Percentiles rank a stretch among this genome's conserved stretches.
phyloP scores from a whole-genome alignment of 805 yeast species.

The Ogataea angusta region DNA sequence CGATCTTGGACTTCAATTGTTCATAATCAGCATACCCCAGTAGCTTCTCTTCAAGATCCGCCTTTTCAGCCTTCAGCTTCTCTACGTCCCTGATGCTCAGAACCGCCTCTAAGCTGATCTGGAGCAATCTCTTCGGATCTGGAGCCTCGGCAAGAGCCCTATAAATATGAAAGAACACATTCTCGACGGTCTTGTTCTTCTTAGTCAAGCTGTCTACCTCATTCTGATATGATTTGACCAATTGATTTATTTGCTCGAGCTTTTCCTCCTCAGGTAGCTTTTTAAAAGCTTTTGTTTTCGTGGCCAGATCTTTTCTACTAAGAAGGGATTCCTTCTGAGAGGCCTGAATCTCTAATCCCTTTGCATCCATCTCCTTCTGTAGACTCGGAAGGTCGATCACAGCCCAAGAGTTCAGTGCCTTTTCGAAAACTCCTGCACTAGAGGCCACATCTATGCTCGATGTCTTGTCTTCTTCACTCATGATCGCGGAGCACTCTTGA shows the following conservation, averaged over 20 bases:
- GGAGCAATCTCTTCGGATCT: constrained; percentile 82
- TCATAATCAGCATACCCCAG: constrained; percentile 75
- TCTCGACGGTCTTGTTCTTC: constrained; percentile 72
- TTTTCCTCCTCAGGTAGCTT: constrained; percentile 68
- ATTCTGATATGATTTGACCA: constrained; percentile 76
- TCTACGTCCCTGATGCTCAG: constrained; percentile 45
- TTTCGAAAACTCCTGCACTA: constrained; percentile 35
- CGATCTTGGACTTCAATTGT: constrained; percentile 58
- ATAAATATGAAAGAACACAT: constrained; percentile 70
- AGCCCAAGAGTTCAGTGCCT: constrained; percentile 72
- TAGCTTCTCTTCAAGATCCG: constrained; percentile 52
- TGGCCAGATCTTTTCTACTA: constrained; percentile 72
- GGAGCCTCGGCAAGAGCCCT: constrained; percentile 83
- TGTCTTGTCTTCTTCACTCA: constrained; percentile 10
- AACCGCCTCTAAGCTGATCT: constrained; percentile 64
- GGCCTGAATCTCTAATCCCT: constrained; percentile 68
- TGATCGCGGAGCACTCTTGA: constrained; percentile 1
- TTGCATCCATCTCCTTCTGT: constrained; percentile 70
- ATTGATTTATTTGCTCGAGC: constrained; percentile 57
- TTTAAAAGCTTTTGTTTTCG: constrained; percentile 81
- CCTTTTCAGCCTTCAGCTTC: constrained; percentile 48
- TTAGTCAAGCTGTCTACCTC: constrained; percentile 83
- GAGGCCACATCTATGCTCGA: constrained; percentile 9
- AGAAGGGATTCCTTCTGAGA: constrained; percentile 65
- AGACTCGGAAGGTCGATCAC: constrained; percentile 66